Percentiles rank a stretch among this genome's conserved stretches.
These are phyloP conservation scores for Pythium myriotylum DNA, from an alignment of 352 stramenopile genomes.

Conservation along the genomic window DNA sequence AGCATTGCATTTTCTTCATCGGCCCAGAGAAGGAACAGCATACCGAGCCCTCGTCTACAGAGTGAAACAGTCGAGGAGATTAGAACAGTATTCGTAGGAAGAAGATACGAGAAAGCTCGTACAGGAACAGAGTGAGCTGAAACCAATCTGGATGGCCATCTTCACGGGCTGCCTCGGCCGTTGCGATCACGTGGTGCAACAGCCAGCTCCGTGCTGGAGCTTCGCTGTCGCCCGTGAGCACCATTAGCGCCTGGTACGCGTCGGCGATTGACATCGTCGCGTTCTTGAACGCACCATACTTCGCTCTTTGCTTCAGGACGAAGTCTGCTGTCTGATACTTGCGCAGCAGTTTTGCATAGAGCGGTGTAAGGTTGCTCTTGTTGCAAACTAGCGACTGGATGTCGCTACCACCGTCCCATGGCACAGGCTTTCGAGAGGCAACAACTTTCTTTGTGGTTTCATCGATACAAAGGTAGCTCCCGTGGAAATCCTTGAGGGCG, in stretches of 20 bases:
- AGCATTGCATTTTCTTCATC: slow-evolving; percentile 68
- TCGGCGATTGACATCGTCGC: slow-evolving; percentile 58
- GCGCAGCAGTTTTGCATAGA: slow-evolving; percentile 71
- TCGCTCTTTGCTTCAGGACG: slow-evolving; percentile 41
- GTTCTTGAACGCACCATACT: slow-evolving; percentile 56
- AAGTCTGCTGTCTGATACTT: slow-evolving; percentile 75
- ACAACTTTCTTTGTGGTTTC: slow-evolving; percentile 40
- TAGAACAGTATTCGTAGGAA: not conserved
- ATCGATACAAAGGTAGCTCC: slow-evolving; percentile 78
- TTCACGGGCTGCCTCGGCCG: slow-evolving; percentile 52
- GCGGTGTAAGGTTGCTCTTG: slow-evolving; percentile 45
- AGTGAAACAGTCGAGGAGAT: not conserved
- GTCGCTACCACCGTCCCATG: slow-evolving; percentile 66
- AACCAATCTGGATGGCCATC: slow-evolving; percentile 84
- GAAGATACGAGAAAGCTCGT: slow-evolving; percentile 19
- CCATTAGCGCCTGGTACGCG: slow-evolving; percentile 60
- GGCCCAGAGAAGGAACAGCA: slow-evolving; percentile 79
- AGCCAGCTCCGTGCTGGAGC: slow-evolving; percentile 48
- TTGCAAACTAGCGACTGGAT: slow-evolving; percentile 81
- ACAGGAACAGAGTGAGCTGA: slow-evolving; percentile 75
- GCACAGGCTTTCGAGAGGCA: slow-evolving; percentile 50
- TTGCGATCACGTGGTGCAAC: slow-evolving; percentile 73
- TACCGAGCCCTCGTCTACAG: slow-evolving; percentile 55
- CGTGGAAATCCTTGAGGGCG: slow-evolving; percentile 77
- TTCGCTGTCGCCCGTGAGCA: slow-evolving; percentile 60